These are phyloP conservation scores for Penicillium griseofulvum DNA, from an alignment of 2,329 filamentous ascomycete genomes.

Conservation along the genomic window DNA sequence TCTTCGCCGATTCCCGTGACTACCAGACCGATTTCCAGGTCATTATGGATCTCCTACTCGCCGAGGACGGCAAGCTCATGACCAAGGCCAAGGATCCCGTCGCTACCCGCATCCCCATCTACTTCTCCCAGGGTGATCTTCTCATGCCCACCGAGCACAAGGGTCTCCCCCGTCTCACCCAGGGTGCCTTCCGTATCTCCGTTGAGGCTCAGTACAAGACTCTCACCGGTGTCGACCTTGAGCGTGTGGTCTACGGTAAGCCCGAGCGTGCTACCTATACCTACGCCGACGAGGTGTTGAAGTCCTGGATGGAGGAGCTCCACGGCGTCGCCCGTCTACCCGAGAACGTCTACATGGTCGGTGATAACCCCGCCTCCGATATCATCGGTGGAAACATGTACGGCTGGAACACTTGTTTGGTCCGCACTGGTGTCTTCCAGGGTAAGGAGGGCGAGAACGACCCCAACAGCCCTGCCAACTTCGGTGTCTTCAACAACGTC, in stretches of 20 bases:
- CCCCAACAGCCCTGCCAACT: conserved; percentile 71
- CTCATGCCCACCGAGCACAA: conserved; percentile 66
- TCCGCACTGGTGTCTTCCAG: conserved; percentile 75
- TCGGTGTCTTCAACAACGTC: conserved; percentile 72
- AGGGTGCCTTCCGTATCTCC: conserved; percentile 72
- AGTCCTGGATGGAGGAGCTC: conserved; percentile 71
- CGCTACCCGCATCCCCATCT: conserved; percentile 67
- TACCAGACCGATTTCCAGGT: conserved; percentile 74
- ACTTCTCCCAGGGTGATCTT: conserved; percentile 66
- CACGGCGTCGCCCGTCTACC: conserved; percentile 69
- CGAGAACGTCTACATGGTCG: conserved; percentile 72
- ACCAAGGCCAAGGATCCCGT: conserved; percentile 66
- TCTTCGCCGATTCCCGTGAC: conserved; percentile 71
- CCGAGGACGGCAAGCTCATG: conserved; percentile 64
- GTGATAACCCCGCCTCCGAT: conserved; percentile 71
- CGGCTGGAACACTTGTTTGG: conserved; percentile 76
- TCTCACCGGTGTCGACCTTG: conserved; percentile 66
- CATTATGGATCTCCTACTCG: conserved; percentile 69
- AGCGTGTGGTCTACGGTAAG: conserved; percentile 75
- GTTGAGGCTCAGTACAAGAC: conserved; percentile 65
- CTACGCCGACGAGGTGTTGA: conserved; percentile 71
- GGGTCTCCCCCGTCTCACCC: conserved; percentile 64
- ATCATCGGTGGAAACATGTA: conserved; percentile 78
- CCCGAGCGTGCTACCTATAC: conserved; percentile 74
- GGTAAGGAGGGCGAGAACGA: conserved; percentile 65